phyloP scores from a whole-genome alignment of 495 filamentous ascomycete genomes.

The Podospora didyma region DNA sequence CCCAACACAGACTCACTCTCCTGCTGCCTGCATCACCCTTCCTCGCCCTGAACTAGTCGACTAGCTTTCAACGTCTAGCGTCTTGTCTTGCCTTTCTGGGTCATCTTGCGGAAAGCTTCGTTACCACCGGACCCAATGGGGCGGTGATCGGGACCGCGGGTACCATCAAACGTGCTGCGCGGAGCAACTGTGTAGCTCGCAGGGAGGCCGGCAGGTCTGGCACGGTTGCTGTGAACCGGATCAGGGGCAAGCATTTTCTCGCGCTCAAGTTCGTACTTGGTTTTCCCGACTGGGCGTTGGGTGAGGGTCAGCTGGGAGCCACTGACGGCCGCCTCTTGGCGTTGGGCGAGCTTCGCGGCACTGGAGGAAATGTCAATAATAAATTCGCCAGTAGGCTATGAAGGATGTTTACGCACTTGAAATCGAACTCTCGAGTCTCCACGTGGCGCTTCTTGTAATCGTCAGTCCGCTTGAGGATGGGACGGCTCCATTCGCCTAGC shows the following conservation, averaged over 20 bases:
- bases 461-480: constrained; percentile 89
- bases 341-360: constrained; percentile 47
- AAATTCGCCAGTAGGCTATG: neutral
- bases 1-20: neutral
- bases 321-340: constrained; percentile 31
- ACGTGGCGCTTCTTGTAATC: constrained; percentile 80
- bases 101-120: constrained; percentile 80
- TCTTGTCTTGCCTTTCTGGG: constrained; percentile 61
- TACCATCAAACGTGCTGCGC: constrained; percentile 49
- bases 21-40: no score
- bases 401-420: constrained; percentile 36
- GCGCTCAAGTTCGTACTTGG: constrained; percentile 57
- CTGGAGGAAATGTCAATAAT: constrained; percentile 27
- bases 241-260: constrained; percentile 68
- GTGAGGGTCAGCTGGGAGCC: constrained; percentile 42
- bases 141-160: constrained; percentile 38
- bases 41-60: no score
- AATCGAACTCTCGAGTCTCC: constrained; percentile 51
- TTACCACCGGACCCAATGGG: constrained; percentile 70
- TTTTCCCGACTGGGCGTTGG: constrained; percentile 40
- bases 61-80: constrained; percentile 1
- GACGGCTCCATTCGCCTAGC: constrained; percentile 90
- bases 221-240: constrained; percentile 61
- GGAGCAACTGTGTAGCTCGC: constrained; percentile 82
- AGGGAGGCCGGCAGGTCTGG: constrained; percentile 62